Evolutionary conservation across 148 eudicot genomes (phyloP), one percentile per base, ranked within the genome.

Genomic region (Silene uniflora): DNA sequence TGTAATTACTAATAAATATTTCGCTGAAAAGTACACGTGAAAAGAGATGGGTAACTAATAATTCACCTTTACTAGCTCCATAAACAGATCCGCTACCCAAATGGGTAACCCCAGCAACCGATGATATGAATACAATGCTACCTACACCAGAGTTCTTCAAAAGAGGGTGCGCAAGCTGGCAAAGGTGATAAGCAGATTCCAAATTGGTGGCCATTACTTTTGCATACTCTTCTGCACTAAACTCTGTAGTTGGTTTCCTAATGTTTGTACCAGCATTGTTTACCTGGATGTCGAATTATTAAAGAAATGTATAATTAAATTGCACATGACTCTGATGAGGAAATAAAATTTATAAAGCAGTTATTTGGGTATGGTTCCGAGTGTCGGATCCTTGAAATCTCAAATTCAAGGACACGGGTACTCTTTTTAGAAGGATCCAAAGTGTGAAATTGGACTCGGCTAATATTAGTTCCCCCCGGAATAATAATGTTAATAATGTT

Each of bases 231-330:
- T 90, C 93, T 76, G 86, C 79, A 23, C 86, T 84, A 73, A 82
- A 88, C 42, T 90, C 91, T 21, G 77, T 73, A 42, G 96, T 93
- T 81, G 84, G 85, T 85, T 89, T 90, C 86, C 88, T 77, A 39
- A 87, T 79, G 84, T 88, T 93, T 55, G 93, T 91, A 71, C 98
- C 98, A 1, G 86, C 98, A 83, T 93, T 93, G 81, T 93, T 93
- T 78, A 93, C 78, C 98, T 93, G 77, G 56, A 59, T 32, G 35
- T 5, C 35, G 35, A 32, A 32, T 32, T 32, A 32, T 32, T 4
- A 32, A 32, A 32, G 2, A 32, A 32, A 32, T 32, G 35, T 32
- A 32, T 32, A 2, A 32, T 32, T 32, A 32, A 32, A 32, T 32
- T 32, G 4, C 35, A 32, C 2, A 32, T 32, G 4, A 32, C 35